Base-by-base conservation (phyloP, 2,329 filamentous ascomycete species). In the Akanthomyces uredinophilus region DNA sequence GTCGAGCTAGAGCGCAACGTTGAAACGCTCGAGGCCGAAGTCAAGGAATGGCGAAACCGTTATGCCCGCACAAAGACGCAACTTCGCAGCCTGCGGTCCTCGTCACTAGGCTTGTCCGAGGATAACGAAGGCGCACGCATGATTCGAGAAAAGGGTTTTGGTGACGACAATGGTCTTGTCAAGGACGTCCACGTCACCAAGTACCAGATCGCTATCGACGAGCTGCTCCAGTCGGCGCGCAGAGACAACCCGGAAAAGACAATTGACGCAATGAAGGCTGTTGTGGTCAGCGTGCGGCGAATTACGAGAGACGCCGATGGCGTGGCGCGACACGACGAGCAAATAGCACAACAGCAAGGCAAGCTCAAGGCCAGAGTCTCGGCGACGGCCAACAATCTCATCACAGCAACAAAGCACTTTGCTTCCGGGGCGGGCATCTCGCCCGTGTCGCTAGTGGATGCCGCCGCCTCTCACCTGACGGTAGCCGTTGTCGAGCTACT, bases 341-440 rank as follows among this genome's bases (percentile, higher is more conserved):
- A 84, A 18, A 65, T 80, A 32, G 73, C 77, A 43, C 83, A 86
- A 66, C 79, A 88, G 65, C 86, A 87, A 66, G 78, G 81, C 32
- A 92, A 88, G 73, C 82, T 96, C 64, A 96, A 91, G 75, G 83
- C 85, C 55, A 88, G 89, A 63, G 89, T 98, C 3, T 96, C 92
- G n/a, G 89, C 89, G 2, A 96, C 94, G 1, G 93, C 95, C 54
- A 98, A 98, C 79, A 95, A 94, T 70, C 81, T 99, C 63, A 97
- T 98, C 70, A 98, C 94, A 2, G 92, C 94, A 1, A 89, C 91
- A 39, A 96, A 96, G 78, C 96, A 96, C 71, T 96, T 95, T 73
- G 88, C 90, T 39, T 83, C 86, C 13, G 88, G 92, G 0, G 87
- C 86, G 22, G 95, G 95, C 35, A 84, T 99, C 37, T 94, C 92